These are phyloP conservation scores for Leucosporidium scottii DNA, from an alignment of 768 basidiomycete genomes.

Conservation along the genomic window DNA sequence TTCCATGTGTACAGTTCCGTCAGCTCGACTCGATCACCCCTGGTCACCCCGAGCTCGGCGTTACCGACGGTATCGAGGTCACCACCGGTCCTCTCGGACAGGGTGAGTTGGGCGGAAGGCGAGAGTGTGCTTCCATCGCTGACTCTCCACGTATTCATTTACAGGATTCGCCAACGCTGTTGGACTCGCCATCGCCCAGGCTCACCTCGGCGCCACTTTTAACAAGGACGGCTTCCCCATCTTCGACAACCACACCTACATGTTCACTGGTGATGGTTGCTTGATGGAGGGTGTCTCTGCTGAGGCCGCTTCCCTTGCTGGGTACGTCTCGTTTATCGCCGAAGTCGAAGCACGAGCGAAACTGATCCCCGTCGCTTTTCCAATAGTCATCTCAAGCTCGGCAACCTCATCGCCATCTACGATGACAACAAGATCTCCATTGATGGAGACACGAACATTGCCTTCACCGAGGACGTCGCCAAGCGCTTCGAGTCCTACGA, in stretches of 20 bases:
- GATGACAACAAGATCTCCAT: constrained; percentile 98
- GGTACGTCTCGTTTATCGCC: constrained; percentile 40
- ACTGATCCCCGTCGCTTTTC: not conserved
- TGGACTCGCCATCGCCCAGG: constrained; percentile 86
- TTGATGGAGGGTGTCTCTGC: constrained; percentile 94
- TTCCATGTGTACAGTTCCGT: constrained; percentile 53
- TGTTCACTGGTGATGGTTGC: constrained; percentile 90
- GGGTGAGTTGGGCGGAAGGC: constrained; percentile 32
- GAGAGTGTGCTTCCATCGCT: not conserved
- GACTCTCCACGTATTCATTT: not conserved
- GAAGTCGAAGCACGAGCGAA: not conserved
- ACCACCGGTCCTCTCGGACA: constrained; percentile 96
- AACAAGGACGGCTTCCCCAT: constrained; percentile 72
- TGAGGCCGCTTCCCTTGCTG: constrained; percentile 86
- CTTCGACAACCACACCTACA: constrained; percentile 50
- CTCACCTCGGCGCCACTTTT: constrained; percentile 79
- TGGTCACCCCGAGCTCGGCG: constrained; percentile 76
- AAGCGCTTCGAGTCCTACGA: constrained; percentile 84
- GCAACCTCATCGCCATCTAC: constrained; percentile 86
- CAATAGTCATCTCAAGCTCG: constrained; percentile 69
- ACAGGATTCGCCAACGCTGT: constrained; percentile 81
- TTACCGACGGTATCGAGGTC: constrained; percentile 64
- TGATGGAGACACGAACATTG: constrained; percentile 81
- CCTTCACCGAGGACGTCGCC: constrained; percentile 90
- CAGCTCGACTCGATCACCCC: constrained; percentile 84